Conservation (phyloP, 164 flowering plant genomes). For the grape (Vitis vinifera) region ASM3070453v1 NC_081821.1:5315001-5315500, state of each 20-base stretch:
- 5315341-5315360: not conserved
- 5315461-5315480: too few species aligned
- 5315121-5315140: constrained; percentile 78
- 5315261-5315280: not conserved
- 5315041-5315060: constrained; percentile 76
- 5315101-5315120: constrained; percentile 88
- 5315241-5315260: too few species aligned
- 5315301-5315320: too few species aligned
- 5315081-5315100: constrained; percentile 88
- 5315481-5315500: too few species aligned
- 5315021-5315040: constrained; percentile 72
- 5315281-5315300: too few species aligned
- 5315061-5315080: constrained; percentile 93
- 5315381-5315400: too few species aligned
- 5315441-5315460: too few species aligned
- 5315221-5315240: not conserved
- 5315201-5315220: not conserved
- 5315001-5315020: constrained; percentile 12
- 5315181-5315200: constrained; percentile 37
- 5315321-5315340: not conserved
- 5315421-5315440: not conserved
- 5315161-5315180: constrained; percentile 67
- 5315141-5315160: constrained; percentile 74
- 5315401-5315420: not conserved
- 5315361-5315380: not conserved